Evolutionary conservation across 106 monocot species (phyloP).

Genomic region (Triglochin maritima): DNA sequence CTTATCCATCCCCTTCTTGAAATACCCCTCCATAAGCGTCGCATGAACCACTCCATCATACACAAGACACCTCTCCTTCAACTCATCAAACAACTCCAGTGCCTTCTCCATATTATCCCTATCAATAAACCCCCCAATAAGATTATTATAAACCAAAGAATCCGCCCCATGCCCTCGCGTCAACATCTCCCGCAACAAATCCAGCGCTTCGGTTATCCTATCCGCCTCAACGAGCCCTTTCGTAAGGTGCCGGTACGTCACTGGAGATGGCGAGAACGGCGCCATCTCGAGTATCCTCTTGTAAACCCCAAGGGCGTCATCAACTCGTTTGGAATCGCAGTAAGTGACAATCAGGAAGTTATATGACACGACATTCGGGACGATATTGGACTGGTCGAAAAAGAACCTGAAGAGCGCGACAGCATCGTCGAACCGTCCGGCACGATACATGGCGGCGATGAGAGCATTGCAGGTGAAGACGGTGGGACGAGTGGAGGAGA

Average conservation of each 20-base stretch:
- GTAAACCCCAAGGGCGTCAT: slow-evolving; percentile 56
- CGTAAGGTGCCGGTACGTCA: slow-evolving; percentile 88
- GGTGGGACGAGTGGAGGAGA: slow-evolving; percentile 63
- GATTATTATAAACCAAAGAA: slow-evolving; percentile 82
- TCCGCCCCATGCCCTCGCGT: slow-evolving; percentile 76
- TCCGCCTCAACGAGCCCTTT: slow-evolving; percentile 73
- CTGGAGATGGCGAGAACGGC: slow-evolving; percentile 82
- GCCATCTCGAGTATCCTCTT: slow-evolving; percentile 58
- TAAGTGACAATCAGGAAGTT: slow-evolving; percentile 72
- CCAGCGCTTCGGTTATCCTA: slow-evolving; percentile 65
- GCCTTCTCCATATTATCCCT: slow-evolving; percentile 71
- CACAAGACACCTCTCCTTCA: slow-evolving; percentile 60
- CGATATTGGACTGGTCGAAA: slow-evolving; percentile 60
- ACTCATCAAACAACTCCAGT: slow-evolving; percentile 73
- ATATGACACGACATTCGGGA: slow-evolving; percentile 94
- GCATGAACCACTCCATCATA: slow-evolving; percentile 84
- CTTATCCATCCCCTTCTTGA: slow-evolving; percentile 69
- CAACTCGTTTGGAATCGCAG: slow-evolving; percentile 58
- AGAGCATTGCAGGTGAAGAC: slow-evolving; percentile 98
- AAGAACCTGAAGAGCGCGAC: slow-evolving; percentile 66
- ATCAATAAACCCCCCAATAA: slow-evolving; percentile 75
- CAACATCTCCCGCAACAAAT: slow-evolving; percentile 83
- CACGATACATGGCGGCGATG: slow-evolving; percentile 54
- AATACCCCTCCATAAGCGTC: slow-evolving; percentile 84
- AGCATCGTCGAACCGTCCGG: slow-evolving; percentile 53